Evolutionary conservation across 305 asterid species (phyloP), one percentile per base, ranked within the genome.

Genomic region (Salvia sclarea): DNA sequence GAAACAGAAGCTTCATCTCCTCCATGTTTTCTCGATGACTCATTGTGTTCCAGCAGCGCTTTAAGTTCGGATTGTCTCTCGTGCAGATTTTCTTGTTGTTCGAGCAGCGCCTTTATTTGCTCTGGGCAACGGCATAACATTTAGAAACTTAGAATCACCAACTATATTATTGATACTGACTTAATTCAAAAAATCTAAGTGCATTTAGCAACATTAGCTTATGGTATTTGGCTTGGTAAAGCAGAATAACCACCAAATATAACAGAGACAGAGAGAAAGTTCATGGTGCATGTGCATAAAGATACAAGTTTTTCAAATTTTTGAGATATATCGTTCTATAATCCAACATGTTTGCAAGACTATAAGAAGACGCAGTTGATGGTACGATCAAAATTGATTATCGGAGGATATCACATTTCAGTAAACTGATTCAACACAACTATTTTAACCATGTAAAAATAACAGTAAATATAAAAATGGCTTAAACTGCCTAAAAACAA

Each of bases 11-110:
- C 81, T 66, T 73, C 89, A 68, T 76, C 88, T 28, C 73, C 81
- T 52, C 69, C 84, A 49, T 72, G 71, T 75, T 78, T 79, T 72
- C 81, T 76, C 49, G 89, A 79, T 50, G 88, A 71, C 76, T 84
- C 95, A 68, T 60, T 82, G 57, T 78, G 74, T 80, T 85, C 92
- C 82, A 93, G 72, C 48, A 82, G 76, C n/a, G 87, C 87, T 79
- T 84, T 87, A 57, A 93, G 97, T 62, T 88, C 92, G 57, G 92
- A 81, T 75, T 88, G 94, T 61, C 95, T 82, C 66, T 84, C 83
- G 30, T 83, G 76, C 63, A 93, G 82, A 63, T 68, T 81, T 60
- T 93, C 98, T 73, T 90, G 98, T 67, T 81, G 96, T 70, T 86
- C 92, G 47, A 90, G 82, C 84, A 93, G 75, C 31, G 55, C 40